phyloP scores from a whole-genome alignment of 1,139 yeast species.

The Taiozyma onychis region DNA sequence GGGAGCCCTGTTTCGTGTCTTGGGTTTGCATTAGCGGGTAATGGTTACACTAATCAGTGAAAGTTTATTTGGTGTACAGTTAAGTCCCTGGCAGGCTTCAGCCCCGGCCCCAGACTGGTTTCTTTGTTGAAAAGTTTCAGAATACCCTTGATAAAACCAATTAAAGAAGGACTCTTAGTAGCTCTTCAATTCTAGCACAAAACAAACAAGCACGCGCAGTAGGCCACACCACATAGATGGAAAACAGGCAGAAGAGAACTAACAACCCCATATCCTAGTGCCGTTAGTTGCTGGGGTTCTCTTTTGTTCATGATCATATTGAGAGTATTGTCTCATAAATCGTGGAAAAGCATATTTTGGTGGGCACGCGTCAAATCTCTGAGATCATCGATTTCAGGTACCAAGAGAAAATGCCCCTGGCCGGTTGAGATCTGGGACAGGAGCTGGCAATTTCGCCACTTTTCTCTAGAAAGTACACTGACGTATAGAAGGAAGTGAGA shows the following conservation, averaged over 20 bases:
- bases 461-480: too few relatives aligned
- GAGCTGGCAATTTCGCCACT: too few relatives aligned
- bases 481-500: too few relatives aligned
- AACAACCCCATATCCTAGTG: too few relatives aligned
- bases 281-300: too few relatives aligned
- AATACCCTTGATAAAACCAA: neutral
- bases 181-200: neutral
- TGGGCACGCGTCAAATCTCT: neutral
- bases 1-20: neutral
- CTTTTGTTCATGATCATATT: too few relatives aligned
- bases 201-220: neutral
- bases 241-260: too few relatives aligned
- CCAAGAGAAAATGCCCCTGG: neutral
- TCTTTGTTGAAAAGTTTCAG: neutral
- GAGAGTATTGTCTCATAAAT: too few relatives aligned
- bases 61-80: neutral
- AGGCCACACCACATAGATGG: too few relatives aligned
- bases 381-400: neutral
- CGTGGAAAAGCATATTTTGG: too few relatives aligned
- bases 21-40: neutral
- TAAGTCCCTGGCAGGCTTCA: neutral
- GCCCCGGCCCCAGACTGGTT: neutral
- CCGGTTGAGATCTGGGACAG: neutral
- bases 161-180: neutral
- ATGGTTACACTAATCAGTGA: neutral